Conservation (phyloP, 129 eudicot species). For the Smallanthus sonchifolius region DNA sequence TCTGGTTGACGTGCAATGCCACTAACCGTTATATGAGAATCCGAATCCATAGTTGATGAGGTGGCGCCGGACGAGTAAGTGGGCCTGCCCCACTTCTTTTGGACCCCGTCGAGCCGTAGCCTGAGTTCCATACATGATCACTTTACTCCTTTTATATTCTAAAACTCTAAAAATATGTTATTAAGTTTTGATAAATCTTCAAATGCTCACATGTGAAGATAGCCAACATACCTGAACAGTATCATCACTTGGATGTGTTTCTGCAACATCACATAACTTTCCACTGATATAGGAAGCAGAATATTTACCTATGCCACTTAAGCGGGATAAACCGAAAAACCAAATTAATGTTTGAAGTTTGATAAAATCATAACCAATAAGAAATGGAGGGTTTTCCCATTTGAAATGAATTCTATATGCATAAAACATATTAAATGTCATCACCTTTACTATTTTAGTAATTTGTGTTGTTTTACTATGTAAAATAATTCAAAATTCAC, state of each 20-base stretch:
- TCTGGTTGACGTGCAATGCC: constrained; percentile 50
- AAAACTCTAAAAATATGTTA: no score
- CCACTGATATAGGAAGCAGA: constrained; percentile 93
- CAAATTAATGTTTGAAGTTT: no score
- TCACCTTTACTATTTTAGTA: no score
- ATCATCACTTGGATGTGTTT: constrained; percentile 93
- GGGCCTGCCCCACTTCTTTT: constrained; percentile 89
- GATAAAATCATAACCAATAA: no score
- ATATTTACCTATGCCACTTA: constrained; percentile 33
- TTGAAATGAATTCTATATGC: no score
- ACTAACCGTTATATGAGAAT: constrained; percentile 33
- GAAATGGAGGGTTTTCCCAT: no score
- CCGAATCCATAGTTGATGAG: constrained; percentile 61
- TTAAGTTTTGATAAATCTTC: no score
- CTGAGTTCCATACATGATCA: constrained; percentile 25
- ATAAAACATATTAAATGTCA: no score
- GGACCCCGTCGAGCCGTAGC: constrained; percentile 93
- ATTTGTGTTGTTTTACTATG: no score
- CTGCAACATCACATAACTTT: constrained; percentile 92
- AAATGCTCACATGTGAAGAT: no score
- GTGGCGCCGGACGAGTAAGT: constrained; percentile 61
- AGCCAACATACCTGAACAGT: constrained; percentile 63
- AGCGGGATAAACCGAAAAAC: no score
- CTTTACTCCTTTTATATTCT: no score
- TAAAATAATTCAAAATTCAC: constrained; percentile 1